phyloP scores from a whole-genome alignment of 495 filamentous ascomycete species.

The Usnea hakonensis region DNA sequence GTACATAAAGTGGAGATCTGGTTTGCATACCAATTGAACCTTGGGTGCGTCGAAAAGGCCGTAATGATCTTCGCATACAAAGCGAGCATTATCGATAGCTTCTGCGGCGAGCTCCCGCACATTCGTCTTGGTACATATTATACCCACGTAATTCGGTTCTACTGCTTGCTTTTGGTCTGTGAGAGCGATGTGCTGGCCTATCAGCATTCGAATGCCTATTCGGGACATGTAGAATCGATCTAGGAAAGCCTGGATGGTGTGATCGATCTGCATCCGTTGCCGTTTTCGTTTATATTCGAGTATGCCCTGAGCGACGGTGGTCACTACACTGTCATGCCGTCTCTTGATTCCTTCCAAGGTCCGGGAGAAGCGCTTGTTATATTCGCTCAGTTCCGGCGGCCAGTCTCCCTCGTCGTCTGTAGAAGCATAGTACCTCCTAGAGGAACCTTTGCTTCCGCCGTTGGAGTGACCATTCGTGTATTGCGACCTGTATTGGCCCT shows the following conservation, averaged over 20 bases:
- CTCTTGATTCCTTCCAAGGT: conserved; percentile 87
- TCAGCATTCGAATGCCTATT: conserved; percentile 99
- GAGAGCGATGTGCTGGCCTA: conserved; percentile 94
- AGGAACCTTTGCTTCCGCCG: conserved; percentile 43
- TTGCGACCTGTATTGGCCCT: conserved; percentile 74
- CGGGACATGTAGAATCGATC: conserved; percentile 99
- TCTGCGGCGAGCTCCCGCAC: conserved; percentile 93
- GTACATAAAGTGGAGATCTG: conserved; percentile 96
- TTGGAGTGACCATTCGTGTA: conserved; percentile 46
- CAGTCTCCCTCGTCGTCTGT: conserved; percentile 83
- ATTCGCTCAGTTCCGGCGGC: conserved; percentile 90
- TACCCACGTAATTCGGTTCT: conserved; percentile 91
- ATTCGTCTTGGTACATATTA: conserved; percentile 98
- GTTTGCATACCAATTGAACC: conserved; percentile 89
- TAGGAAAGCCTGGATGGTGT: conserved; percentile 90
- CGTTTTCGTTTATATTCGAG: conserved; percentile 94
- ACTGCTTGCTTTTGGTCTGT: conserved; percentile 82
- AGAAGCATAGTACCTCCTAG: conserved; percentile 80
- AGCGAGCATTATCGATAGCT: conserved; percentile 95
- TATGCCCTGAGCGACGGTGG: conserved; percentile 89
- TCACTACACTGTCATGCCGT: conserved; percentile 93
- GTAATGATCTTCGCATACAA: conserved; percentile 98
- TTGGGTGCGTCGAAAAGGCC: conserved; percentile 96
- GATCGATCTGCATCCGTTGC: conserved; percentile 96
- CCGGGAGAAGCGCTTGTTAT: conserved; percentile 83